A percentile compares a stretch with the other conserved stretches of the same genome.
Evolutionary conservation across 345 rosid species (phyloP).

Genomic region (Eucalyptus paniculata): DNA sequence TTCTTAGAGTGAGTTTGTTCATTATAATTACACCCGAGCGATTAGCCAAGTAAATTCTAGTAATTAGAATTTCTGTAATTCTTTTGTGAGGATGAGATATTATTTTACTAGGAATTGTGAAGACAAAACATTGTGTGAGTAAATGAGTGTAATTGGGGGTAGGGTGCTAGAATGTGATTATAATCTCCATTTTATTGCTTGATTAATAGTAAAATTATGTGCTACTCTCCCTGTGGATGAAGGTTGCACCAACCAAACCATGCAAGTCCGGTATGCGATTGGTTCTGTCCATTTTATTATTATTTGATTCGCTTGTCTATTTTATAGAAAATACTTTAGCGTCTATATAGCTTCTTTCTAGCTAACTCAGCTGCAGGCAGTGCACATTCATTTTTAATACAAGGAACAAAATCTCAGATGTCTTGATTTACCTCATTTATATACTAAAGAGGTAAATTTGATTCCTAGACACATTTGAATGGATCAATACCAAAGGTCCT

Average conservation of each 20-base stretch:
- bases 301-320: neutral
- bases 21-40: neutral
- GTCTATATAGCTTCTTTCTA: neutral
- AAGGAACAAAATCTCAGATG: neutral
- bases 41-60: neutral
- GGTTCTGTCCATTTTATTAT: neutral
- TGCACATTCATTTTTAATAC: neutral
- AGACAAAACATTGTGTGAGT: neutral
- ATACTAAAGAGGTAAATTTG: neutral
- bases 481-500: neutral
- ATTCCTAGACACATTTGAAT: neutral
- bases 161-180: neutral
- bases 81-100: neutral
- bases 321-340: neutral
- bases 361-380: neutral
- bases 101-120: neutral
- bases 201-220: neutral
- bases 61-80: neutral
- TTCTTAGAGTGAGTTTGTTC: neutral
- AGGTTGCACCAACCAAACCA: neutral
- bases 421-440: neutral
- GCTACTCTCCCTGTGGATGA: neutral
- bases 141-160: neutral
- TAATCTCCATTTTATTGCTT: neutral
- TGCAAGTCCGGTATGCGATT: neutral